These are phyloP conservation scores for Verbascum thapsus DNA, from an alignment of 257 asterid genomes.

Conservation along the genomic window DNA sequence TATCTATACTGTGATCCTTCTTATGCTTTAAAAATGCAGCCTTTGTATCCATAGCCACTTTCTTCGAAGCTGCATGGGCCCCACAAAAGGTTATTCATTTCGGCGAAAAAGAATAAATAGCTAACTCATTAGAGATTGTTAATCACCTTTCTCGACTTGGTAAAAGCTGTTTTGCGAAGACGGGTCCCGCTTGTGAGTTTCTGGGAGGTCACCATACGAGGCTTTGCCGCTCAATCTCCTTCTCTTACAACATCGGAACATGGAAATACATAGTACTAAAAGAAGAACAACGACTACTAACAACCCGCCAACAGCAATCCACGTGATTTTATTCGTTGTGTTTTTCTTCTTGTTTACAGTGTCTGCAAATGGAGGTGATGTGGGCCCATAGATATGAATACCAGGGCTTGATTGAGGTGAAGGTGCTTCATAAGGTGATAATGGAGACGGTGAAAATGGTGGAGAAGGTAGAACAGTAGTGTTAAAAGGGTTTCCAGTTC, in stretches of 20 bases:
- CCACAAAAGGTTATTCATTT: slow-evolving; percentile 23
- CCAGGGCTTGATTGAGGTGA: slow-evolving; percentile 48
- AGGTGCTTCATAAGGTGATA: slow-evolving; percentile 52
- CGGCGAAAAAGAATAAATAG: slow-evolving; percentile 2
- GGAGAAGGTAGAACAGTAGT: slow-evolving; percentile 77
- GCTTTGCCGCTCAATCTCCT: slow-evolving; percentile 34
- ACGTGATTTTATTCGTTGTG: slow-evolving; percentile 38
- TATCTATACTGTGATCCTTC: slow-evolving; percentile 54
- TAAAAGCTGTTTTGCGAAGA: slow-evolving; percentile 42
- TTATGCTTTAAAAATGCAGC: slow-evolving; percentile 33
- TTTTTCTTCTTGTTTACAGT: slow-evolving; percentile 34
- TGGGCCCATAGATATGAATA: slow-evolving; percentile 40
- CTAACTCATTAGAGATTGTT: slow-evolving; percentile 1
- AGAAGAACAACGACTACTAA: slow-evolving; percentile 41
- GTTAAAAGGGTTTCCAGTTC: slow-evolving; percentile 89
- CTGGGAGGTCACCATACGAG: no score
- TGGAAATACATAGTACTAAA: slow-evolving; percentile 51
- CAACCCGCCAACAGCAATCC: slow-evolving; percentile 62
- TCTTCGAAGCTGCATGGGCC: slow-evolving; percentile 38
- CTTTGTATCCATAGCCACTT: slow-evolving; percentile 36
- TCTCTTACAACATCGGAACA: slow-evolving; percentile 49
- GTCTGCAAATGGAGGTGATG: slow-evolving; percentile 41
- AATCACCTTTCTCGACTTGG: slow-evolving; percentile 51
- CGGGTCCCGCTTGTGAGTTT: slow-evolving; percentile 35
- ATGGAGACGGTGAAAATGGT: slow-evolving; percentile 53